Conservation (phyloP, 108 stramenopile genomes). For the Skeletonema grethae region DNA sequence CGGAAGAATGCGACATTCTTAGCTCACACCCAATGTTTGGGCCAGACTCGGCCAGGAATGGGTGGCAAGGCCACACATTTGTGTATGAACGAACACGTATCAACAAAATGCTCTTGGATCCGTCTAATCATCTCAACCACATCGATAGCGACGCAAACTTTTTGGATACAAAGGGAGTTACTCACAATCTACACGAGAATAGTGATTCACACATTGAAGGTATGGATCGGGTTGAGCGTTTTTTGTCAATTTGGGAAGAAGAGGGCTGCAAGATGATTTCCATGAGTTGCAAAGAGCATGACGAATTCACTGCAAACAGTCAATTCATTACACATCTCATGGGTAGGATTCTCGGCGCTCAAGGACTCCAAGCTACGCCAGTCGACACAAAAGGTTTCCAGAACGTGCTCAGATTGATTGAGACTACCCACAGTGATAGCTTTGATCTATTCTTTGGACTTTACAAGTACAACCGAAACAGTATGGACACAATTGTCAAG, state of each 20-base stretch:
- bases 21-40: constrained; percentile 99
- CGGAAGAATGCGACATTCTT: constrained; percentile 88
- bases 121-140: constrained; percentile 6
- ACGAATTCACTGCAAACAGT: constrained; percentile 95
- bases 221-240: constrained; percentile 90
- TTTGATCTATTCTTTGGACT: constrained; percentile 98
- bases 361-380: constrained; percentile 75
- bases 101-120: constrained; percentile 51
- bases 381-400: constrained; percentile 96
- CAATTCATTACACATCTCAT: constrained; percentile 99
- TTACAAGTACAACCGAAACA: constrained; percentile 92
- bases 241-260: constrained; percentile 96
- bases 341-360: constrained; percentile 95
- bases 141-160: constrained; percentile 27
- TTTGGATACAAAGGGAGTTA: constrained; percentile 20
- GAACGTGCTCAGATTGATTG: constrained; percentile 89
- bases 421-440: constrained; percentile 93
- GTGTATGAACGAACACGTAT: constrained; percentile 95
- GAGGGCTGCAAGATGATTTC: constrained; percentile 99
- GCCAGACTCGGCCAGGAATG: constrained; percentile 59
- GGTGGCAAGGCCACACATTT: constrained; percentile 95
- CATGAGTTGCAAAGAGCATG: constrained; percentile 94
- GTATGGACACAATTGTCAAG: constrained; percentile 43
- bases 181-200: constrained; percentile 70
- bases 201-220: constrained; percentile 61